A percentile compares a stretch with the other conserved stretches of the same genome.
Conservation (phyloP, 345 rosid genomes). For the Viola odorata region DNA sequence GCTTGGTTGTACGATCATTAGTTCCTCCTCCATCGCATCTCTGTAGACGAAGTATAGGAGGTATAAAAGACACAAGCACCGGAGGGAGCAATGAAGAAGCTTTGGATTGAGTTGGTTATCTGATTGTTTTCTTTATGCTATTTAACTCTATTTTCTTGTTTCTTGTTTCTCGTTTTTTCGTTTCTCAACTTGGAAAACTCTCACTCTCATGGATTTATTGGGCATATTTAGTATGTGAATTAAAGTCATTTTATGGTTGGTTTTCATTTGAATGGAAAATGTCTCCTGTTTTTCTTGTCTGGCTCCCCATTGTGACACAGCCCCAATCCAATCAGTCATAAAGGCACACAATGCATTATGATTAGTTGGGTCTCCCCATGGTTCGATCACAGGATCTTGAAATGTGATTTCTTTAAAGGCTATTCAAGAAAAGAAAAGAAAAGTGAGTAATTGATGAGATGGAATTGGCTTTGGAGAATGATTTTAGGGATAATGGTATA, state of each 20-base stretch:
- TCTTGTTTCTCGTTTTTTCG: background rate
- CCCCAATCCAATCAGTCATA: background rate
- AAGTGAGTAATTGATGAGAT: too few species aligned
- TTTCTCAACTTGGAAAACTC: slow-evolving; percentile 6
- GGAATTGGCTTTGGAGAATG: too few species aligned
- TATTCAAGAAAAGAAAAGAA: too few species aligned
- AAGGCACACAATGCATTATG: background rate
- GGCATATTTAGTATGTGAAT: slow-evolving; percentile 17
- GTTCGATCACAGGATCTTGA: background rate
- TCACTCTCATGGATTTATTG: background rate
- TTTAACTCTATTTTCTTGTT: background rate
- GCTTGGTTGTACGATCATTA: slow-evolving; percentile 25
- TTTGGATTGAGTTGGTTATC: background rate
- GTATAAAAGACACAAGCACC: background rate
- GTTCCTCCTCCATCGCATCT: slow-evolving; percentile 21
- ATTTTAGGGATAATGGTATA: too few species aligned
- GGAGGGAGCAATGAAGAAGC: slow-evolving; percentile 4
- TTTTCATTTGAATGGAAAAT: background rate
- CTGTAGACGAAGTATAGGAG: slow-evolving; percentile 6
- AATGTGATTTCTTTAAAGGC: too few species aligned
- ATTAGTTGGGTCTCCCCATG: background rate
- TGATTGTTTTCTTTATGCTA: background rate
- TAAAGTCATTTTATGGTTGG: background rate
- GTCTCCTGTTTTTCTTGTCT: background rate
- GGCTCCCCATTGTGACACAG: too few species aligned